These are phyloP conservation scores for Canavalia ensiformis DNA, from an alignment of 306 rosid genomes.

Conservation along the genomic window DNA sequence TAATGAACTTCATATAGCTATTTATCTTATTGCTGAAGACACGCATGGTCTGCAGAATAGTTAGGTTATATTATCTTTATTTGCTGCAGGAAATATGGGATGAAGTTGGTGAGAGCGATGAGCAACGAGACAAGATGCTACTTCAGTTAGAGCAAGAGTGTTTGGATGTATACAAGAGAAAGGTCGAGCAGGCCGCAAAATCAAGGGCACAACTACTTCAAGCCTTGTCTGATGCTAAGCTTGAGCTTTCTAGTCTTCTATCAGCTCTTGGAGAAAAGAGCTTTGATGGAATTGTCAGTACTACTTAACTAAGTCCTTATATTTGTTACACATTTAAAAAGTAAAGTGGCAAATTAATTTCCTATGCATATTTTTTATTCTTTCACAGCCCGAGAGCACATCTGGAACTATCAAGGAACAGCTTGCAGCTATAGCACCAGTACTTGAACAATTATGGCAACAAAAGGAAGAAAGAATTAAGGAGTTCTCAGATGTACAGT, in stretches of 20 bases:
- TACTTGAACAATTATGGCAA: slow-evolving; percentile 83
- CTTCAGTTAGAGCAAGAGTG: slow-evolving; percentile 99
- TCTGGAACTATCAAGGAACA: slow-evolving; percentile 63
- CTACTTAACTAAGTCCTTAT: slow-evolving; percentile 31
- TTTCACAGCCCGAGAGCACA: slow-evolving; percentile 55
- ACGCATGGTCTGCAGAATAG: slow-evolving; percentile 7
- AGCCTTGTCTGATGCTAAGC: slow-evolving; percentile 83
- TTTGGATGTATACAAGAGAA: slow-evolving; percentile 94
- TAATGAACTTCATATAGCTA: slow-evolving; percentile 51
- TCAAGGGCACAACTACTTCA: slow-evolving; percentile 96
- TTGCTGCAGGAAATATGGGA: slow-evolving; percentile 91
- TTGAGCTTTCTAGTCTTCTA: slow-evolving; percentile 80
- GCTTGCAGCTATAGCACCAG: slow-evolving; percentile 88
- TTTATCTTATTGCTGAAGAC: background rate
- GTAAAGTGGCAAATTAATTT: slow-evolving; percentile 36
- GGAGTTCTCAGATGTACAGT: slow-evolving; percentile 88
- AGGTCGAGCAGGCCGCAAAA: slow-evolving; percentile 94
- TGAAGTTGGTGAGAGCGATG: slow-evolving; percentile 97
- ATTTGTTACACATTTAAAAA: slow-evolving; percentile 19
- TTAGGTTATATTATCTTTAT: slow-evolving; percentile 30
- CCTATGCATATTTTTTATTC: background rate
- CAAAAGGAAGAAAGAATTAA: slow-evolving; percentile 93
- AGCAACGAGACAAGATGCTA: slow-evolving; percentile 94
- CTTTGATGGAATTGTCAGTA: slow-evolving; percentile 60
- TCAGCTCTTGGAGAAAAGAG: slow-evolving; percentile 92